These are phyloP conservation scores for Glaciozyma martinii DNA, from an alignment of 768 basidiomycete species.

Conservation along the genomic window DNA sequence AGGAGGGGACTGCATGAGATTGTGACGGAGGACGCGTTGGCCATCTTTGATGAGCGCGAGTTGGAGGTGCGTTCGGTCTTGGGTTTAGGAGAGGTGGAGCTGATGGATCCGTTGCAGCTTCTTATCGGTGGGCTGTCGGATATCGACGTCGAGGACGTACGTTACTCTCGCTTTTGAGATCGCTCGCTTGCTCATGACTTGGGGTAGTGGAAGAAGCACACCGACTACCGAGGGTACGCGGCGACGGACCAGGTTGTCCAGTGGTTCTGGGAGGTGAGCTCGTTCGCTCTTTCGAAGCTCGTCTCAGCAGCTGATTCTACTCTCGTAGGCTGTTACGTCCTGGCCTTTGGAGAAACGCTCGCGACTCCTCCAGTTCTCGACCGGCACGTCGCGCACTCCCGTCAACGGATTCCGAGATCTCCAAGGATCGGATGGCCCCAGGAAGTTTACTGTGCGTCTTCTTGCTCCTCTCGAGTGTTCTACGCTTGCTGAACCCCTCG, in stretches of 20 bases:
- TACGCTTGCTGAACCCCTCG: too few species aligned
- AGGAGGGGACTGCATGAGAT: constrained; percentile 98
- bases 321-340: constrained; percentile 52
- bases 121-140: constrained; percentile 99
- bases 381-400: constrained; percentile 55
- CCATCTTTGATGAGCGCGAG: constrained; percentile 96
- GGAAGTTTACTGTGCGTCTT: constrained; percentile 61
- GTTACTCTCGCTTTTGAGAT: not conserved
- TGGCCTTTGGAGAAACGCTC: constrained; percentile 98
- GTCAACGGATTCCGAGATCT: constrained; percentile 98
- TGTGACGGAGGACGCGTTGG: constrained; percentile 90
- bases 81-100: not conserved
- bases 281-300: not conserved
- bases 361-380: constrained; percentile 55
- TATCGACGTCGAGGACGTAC: constrained; percentile 68
- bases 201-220: constrained; percentile 81
- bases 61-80: constrained; percentile 49
- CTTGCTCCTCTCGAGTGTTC: too few species aligned
- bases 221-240: constrained; percentile 87
- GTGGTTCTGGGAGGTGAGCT: constrained; percentile 75
- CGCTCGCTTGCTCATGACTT: not conserved
- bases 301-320: too few species aligned
- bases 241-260: constrained; percentile 89
- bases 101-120: constrained; percentile 40
- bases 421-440: constrained; percentile 92